Evolutionary conservation across 2,329 filamentous ascomycete genomes (phyloP), one percentile per base, ranked within the genome.

Genomic region (Stachybotrys echinatus): DNA sequence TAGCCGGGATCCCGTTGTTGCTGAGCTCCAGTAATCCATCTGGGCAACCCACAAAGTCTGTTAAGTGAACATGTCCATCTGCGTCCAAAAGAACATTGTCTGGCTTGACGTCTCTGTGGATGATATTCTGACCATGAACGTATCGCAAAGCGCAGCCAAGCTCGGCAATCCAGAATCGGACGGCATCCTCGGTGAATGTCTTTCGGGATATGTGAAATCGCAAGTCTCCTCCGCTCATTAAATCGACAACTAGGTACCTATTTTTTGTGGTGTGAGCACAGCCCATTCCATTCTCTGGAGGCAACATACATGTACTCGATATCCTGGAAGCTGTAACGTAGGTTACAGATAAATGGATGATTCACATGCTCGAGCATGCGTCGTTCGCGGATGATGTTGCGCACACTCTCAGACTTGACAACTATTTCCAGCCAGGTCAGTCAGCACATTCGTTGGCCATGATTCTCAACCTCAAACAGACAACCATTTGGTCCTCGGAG

Each of bases 311-410:
- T 87, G 72, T 99, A 99, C 70, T 99, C 94, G 61, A 97, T 91
- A 70, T 99, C 94, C 72, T 99, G 94, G 67, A 99, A 99, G 72
- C 92, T 96, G 74, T 97, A 99, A 62, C 94, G 88, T 76, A 99
- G 75, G 70, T 99, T 99, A 76, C 92, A 97, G 59, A 99, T 88
- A 69, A 97, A 99, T 22, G 92, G 91, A 65, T 99, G 94, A 67
- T 96, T 96, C 61, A 99, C 81, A 68, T 97, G 91, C 73, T 99
- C 92, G 64, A 99, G 82, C 94, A 99, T 99, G 66, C 92, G 85
- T 56, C 94, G 84, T 76, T 99, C 94, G 60, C 94, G 87, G 65
- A 99, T 94, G 59, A 99, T 99, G 68, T 99, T 99, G 63, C 92
- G 88, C 53, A 97, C 94, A 66, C 92, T 97, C 71, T 97, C 94